Percentiles rank a stretch among this genome's conserved stretches.
Evolutionary conservation across 805 yeast genomes (phyloP).

Genomic region (Metschnikowia bowlesiae): DNA sequence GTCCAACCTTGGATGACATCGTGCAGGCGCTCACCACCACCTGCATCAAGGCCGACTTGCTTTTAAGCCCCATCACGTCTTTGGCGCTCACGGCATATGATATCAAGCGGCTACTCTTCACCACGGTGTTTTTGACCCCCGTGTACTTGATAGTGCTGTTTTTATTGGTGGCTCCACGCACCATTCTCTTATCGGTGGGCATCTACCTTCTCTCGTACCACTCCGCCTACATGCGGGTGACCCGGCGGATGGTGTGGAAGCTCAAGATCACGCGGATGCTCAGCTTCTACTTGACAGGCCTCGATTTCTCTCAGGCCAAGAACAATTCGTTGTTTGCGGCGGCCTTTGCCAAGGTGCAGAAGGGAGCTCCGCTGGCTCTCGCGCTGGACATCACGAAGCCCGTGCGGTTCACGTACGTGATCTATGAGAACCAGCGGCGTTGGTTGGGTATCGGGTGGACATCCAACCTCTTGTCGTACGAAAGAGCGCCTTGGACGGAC

Average conservation of each 20-base stretch:
- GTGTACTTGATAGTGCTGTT: constrained; percentile 66
- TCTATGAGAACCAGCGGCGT: constrained; percentile 91
- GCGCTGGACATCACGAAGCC: constrained; percentile 28
- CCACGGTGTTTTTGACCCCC: constrained; percentile 84
- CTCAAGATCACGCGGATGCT: constrained; percentile 64
- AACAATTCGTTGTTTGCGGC: constrained; percentile 49
- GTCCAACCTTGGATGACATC: constrained; percentile 85
- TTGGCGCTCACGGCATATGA: constrained; percentile 74
- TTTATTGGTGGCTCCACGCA: constrained; percentile 67
- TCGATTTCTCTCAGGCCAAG: constrained; percentile 56
- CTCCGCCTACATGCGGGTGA: constrained; percentile 77
- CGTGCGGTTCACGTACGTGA: constrained; percentile 83
- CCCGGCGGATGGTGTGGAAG: constrained; percentile 82
- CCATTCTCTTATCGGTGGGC: constrained; percentile 56
- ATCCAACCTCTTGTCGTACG: constrained; percentile 81
- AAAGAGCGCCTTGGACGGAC: constrained; percentile 96
- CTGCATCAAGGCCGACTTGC: constrained; percentile 68
- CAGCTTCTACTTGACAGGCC: constrained; percentile 80
- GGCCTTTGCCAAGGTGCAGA: constrained; percentile 51
- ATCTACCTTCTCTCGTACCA: constrained; percentile 72
- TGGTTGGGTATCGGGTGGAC: constrained; percentile 99
- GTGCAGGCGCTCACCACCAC: constrained; percentile 72
- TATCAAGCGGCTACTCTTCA: constrained; percentile 71
- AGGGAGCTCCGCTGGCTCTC: constrained; percentile 12
- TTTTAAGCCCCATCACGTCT: constrained; percentile 74